Conservation (phyloP, 495 filamentous ascomycete genomes). For the Beverwykella pulmonaria region DNA sequence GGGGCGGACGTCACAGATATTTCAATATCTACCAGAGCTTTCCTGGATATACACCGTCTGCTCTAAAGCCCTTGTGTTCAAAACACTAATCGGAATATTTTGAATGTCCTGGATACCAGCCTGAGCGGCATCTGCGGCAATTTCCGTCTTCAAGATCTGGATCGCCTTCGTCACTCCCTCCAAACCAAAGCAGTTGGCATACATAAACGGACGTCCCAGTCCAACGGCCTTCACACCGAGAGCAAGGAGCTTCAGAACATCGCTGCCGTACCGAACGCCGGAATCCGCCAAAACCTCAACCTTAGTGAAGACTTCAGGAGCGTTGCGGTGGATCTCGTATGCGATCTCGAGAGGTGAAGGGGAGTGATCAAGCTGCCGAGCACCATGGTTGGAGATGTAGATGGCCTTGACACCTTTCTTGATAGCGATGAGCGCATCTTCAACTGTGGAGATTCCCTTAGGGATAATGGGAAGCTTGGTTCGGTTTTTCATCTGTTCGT, state of each 20-base stretch:
- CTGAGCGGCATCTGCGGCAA: neutral
- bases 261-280: conserved; percentile 82
- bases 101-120: neutral
- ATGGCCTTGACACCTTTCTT: conserved; percentile 84
- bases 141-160: conserved; percentile 5
- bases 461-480: conserved; percentile 94
- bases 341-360: conserved; percentile 11
- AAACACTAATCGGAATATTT: neutral
- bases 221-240: conserved; percentile 91
- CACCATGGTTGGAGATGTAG: conserved; percentile 94
- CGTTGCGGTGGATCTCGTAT: conserved; percentile 4
- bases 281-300: conserved; percentile 70
- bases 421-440: conserved; percentile 84
- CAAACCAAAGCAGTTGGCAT: conserved; percentile 39
- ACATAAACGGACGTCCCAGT: conserved; percentile 92
- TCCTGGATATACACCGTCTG: neutral
- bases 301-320: conserved; percentile 19
- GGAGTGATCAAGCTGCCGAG: conserved; percentile 69
- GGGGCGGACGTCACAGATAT: too few species aligned
- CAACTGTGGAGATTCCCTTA: conserved; percentile 93
- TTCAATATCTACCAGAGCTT: too few species aligned
- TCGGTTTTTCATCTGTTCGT: conserved; percentile 87
- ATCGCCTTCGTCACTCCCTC: conserved; percentile 11
- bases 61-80: neutral
- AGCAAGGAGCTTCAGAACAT: conserved; percentile 93